Evolutionary conservation across 805 yeast genomes (phyloP), one percentile per base, ranked within the genome.

Genomic region (Limtongia smithiae): DNA sequence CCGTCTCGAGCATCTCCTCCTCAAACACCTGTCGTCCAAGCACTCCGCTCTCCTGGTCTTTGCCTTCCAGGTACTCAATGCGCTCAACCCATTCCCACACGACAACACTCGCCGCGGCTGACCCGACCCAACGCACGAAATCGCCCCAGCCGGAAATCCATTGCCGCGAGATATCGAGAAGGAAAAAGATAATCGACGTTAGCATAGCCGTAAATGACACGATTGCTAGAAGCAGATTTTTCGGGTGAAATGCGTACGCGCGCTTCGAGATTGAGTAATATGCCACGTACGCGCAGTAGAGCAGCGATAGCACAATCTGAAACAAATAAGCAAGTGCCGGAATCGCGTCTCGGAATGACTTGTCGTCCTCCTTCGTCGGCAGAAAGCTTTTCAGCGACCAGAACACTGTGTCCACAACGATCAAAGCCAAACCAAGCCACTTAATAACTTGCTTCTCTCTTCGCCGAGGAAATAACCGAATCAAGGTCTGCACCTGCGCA

Each of bases 61-160:
- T 65, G 52, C 73, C 70, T 53, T 79, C 82, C 37, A 77, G 61
- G 15, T 70, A 60, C 54, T 77, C 74, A 36, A 81, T 78, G 37
- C 79, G 74, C 58, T 71, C 76, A 8, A 80, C 64, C 83, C 87
- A 80, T 65, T 82, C 87, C 83, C 85, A 82, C 1, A 80, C 71
- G 21, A 78, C 69, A 1, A 81, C 76, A 15, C 75, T 67, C 3
- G 79, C 65, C 31, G 79, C 70, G 14, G 80, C 70, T 41, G 77
- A 76, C 4, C 78, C 59, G 35, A 80, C 71, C 3, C 76, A 69
- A 11, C 73, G 59, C 3, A 77, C 67, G 27, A 71, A 68, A 0
- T 75, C 65, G 61, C 84, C 72, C 72, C 83, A 76, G 12, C 70
- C 71, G n/a, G 70, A 69, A 22, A 74, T 65, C 71, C 74, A 69